phyloP scores from a whole-genome alignment of 306 rosid species.

The Pterocarpus santalinus region DNA sequence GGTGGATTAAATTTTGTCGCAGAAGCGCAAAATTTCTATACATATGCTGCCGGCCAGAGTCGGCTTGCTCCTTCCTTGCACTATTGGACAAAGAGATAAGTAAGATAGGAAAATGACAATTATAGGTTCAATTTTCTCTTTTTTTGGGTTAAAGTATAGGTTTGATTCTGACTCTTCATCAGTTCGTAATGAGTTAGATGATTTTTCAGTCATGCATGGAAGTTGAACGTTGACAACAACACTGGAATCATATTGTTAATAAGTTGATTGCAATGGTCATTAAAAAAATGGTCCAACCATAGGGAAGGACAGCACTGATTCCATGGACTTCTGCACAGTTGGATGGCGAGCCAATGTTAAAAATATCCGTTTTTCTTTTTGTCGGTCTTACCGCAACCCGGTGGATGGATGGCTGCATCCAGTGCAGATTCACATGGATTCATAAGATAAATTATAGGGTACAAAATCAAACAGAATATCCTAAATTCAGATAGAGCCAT shows the following conservation, averaged over 20 bases:
- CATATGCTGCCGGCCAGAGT: constrained; percentile 32
- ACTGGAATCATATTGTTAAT: constrained; percentile 16
- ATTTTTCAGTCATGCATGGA: neutral
- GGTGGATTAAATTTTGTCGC: neutral
- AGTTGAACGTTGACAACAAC: constrained; percentile 29
- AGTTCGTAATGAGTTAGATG: neutral
- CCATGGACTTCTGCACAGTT: constrained; percentile 1
- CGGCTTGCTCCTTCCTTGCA: constrained; percentile 12
- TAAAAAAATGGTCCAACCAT: neutral
- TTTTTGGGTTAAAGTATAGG: too few relatives aligned
- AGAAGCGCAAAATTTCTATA: neutral
- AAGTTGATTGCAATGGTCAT: neutral
- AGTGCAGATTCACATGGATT: constrained; percentile 5
- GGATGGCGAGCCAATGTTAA: neutral
- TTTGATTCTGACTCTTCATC: neutral
- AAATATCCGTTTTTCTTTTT: too few relatives aligned
- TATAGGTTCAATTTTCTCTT: neutral
- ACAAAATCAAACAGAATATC: neutral
- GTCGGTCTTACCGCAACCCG: neutral
- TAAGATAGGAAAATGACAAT: constrained; percentile 6
- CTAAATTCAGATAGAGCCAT: neutral
- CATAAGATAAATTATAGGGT: neutral
- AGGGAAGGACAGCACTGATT: constrained; percentile 13
- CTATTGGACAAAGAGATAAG: constrained; percentile 35
- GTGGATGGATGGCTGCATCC: neutral